Evolutionary conservation across 2,329 filamentous ascomycete species (phyloP).

Genomic region (Trichoderma polysporum): DNA sequence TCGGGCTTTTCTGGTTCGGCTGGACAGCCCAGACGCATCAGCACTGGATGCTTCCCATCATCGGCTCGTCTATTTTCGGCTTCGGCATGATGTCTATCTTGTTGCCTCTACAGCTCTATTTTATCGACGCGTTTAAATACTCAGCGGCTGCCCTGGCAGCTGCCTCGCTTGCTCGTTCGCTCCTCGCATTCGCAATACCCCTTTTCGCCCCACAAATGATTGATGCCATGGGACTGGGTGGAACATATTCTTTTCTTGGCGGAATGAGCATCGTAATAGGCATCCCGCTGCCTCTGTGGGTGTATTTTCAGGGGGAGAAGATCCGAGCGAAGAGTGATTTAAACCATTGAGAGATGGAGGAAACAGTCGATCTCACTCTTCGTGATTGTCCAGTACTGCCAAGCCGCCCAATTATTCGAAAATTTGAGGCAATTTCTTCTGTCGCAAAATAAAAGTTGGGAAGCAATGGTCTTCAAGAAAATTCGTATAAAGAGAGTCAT

Average conservation of each 20-base stretch:
- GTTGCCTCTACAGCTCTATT: constrained; percentile 12
- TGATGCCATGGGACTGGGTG: constrained; percentile 5
- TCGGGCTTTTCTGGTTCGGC: constrained; percentile 34
- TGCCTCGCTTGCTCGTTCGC: constrained; percentile 12
- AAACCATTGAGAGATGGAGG: neutral
- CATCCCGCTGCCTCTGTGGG: neutral
- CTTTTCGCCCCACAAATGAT: constrained; percentile 18
- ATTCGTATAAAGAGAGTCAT: too few species aligned
- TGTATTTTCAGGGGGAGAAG: constrained; percentile 8
- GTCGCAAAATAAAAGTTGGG: neutral
- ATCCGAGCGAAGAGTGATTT: constrained; percentile 1
- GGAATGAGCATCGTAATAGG: constrained; percentile 4
- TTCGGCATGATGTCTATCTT: constrained; percentile 12
- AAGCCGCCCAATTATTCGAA: neutral
- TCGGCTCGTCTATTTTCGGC: constrained; percentile 39
- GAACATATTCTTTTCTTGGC: constrained; percentile 14
- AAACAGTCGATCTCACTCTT: neutral
- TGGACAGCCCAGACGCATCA: constrained; percentile 25
- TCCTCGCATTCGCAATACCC: constrained; percentile 17
- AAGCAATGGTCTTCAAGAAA: too few species aligned
- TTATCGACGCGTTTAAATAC: neutral
- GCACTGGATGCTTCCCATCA: constrained; percentile 31
- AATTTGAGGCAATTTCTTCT: too few species aligned
- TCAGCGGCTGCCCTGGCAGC: constrained; percentile 2
- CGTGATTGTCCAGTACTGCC: neutral